These are phyloP conservation scores for Eucalyptus brandiana DNA, from an alignment of 345 rosid species.

Conservation along the genomic window DNA sequence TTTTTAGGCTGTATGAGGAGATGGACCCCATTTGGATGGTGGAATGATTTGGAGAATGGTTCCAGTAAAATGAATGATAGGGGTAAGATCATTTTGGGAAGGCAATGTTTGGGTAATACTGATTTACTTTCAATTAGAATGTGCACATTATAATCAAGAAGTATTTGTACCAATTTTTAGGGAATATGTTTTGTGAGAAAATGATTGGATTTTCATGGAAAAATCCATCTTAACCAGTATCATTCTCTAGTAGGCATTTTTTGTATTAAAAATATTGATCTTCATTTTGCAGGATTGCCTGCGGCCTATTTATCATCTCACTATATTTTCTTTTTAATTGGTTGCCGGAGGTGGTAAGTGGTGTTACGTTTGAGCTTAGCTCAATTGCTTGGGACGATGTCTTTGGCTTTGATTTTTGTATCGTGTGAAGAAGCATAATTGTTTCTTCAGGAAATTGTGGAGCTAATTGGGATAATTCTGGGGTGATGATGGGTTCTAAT, in stretches of 20 bases:
- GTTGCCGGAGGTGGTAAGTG: not conserved
- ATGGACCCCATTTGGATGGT: not conserved
- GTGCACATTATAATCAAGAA: not conserved
- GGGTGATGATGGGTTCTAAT: not conserved
- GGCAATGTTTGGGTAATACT: not conserved
- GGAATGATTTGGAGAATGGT: not conserved
- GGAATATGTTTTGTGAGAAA: not conserved
- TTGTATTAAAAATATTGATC: not conserved
- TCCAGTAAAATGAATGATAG: not conserved
- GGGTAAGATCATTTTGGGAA: not conserved
- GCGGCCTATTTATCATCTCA: not conserved
- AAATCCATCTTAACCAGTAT: not conserved
- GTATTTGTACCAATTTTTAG: not conserved
- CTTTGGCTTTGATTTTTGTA: not conserved
- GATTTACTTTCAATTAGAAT: not conserved
- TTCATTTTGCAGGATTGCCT: not conserved
- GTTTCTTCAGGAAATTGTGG: not conserved
- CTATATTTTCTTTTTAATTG: too few species aligned
- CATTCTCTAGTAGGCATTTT: too few species aligned
- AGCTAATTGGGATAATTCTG: not conserved
- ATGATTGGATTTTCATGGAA: not conserved
- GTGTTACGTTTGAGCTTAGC: not conserved
- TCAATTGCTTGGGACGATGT: not conserved
- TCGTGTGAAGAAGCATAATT: not conserved
- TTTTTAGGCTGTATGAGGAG: not conserved